Percentiles rank a stretch among this genome's conserved stretches.
phyloP scores from a whole-genome alignment of 352 stramenopile genomes.

The Peronospora farinosa region DNA sequence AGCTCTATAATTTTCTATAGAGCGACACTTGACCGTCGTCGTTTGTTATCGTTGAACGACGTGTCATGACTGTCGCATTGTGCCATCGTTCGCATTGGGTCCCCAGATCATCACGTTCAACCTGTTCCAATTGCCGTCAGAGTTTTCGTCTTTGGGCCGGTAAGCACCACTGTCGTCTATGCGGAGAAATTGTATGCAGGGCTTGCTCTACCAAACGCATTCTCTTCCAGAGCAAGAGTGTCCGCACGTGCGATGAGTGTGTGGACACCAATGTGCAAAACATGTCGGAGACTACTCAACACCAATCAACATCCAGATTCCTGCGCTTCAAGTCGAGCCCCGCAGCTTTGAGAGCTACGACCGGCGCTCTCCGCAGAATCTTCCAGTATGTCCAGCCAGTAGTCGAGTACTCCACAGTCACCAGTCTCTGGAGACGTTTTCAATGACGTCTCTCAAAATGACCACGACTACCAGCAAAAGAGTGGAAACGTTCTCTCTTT shows the following conservation, averaged over 20 bases:
- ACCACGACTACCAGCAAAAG: neutral
- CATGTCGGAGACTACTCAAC: conserved; percentile 35
- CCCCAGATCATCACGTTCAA: conserved; percentile 56
- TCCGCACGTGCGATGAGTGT: conserved; percentile 73
- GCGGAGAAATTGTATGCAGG: conserved; percentile 70
- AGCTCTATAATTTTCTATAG: too few species aligned
- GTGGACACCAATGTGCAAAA: conserved; percentile 53
- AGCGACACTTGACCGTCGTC: conserved; percentile 5
- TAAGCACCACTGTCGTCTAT: conserved; percentile 78
- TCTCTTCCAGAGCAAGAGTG: conserved; percentile 62
- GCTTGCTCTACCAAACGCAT: conserved; percentile 69
- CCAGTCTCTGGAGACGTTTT: conserved; percentile 5
- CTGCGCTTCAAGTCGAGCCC: conserved; percentile 22
- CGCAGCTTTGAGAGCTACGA: conserved; percentile 9
- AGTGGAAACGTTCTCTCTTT: conserved; percentile 1
- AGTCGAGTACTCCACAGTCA: conserved; percentile 12
- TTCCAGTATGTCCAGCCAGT: conserved; percentile 4
- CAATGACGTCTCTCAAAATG: neutral
- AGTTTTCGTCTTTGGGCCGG: conserved; percentile 53
- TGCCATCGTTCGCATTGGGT: conserved; percentile 73
- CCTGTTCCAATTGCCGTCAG: conserved; percentile 60
- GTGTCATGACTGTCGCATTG: conserved; percentile 42
- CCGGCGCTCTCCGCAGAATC: conserved; percentile 23
- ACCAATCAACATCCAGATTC: conserved; percentile 34
- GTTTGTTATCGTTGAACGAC: conserved; percentile 7